Conservation (phyloP, 108 stramenopile genomes). For the Seminavis robusta region DNA sequence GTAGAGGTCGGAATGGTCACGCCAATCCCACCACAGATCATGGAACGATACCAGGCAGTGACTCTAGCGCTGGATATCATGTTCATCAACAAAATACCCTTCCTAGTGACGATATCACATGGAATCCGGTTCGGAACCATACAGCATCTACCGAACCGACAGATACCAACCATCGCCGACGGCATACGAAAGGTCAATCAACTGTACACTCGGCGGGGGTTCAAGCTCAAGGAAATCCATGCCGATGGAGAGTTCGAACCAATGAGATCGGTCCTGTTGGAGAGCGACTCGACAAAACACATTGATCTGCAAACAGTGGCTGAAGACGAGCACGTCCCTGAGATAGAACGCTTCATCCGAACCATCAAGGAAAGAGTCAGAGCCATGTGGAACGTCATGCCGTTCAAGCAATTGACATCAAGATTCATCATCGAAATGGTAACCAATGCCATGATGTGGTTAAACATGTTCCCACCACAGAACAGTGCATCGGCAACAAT, state of each 20-base stretch:
- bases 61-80: constrained; percentile 32
- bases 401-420: constrained; percentile 17
- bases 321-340: constrained; percentile 27
- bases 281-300: not conserved
- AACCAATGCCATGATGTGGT: constrained; percentile 13
- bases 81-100: constrained; percentile 32
- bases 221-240: not conserved
- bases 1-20: not conserved
- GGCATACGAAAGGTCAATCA: not conserved
- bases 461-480: constrained; percentile 16
- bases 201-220: not conserved
- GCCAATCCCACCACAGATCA: constrained; percentile 16
- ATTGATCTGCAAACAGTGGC: constrained; percentile 25
- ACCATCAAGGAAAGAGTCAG: constrained; percentile 29
- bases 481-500: constrained; percentile 9
- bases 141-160: not conserved
- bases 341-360: constrained; percentile 36
- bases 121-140: constrained; percentile 20
- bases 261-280: constrained; percentile 1
- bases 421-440: constrained; percentile 16
- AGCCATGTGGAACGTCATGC: constrained; percentile 12
- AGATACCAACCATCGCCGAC: not conserved
- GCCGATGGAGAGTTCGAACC: constrained; percentile 1
- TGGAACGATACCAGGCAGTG: constrained; percentile 11
- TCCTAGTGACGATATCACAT: constrained; percentile 20